Conservation (phyloP, 2,329 filamentous ascomycete species). For the Capronia americana region DNA sequence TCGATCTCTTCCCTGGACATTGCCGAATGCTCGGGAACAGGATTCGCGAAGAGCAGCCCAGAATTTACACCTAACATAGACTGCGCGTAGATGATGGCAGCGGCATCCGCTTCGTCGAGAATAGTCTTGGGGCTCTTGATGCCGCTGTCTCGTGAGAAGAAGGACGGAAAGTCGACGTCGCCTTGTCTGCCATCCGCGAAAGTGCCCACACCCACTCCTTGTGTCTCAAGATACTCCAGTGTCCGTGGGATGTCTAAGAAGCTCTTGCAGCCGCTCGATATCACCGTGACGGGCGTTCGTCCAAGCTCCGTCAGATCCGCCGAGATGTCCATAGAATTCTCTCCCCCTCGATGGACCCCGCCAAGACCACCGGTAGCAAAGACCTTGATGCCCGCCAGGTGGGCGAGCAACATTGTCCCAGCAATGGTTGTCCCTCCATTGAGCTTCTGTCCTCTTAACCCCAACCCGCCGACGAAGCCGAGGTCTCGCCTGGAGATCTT, state of each 20-base stretch:
- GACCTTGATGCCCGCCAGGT: constrained; percentile 84
- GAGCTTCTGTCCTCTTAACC: constrained; percentile 70
- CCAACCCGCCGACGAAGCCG: constrained; percentile 78
- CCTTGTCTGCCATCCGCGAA: constrained; percentile 79
- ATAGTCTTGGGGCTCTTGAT: constrained; percentile 78
- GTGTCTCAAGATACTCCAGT: constrained; percentile 77
- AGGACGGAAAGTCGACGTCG: constrained; percentile 82
- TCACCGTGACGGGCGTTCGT: constrained; percentile 82
- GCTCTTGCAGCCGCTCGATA: constrained; percentile 92
- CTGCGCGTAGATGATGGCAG: constrained; percentile 85
- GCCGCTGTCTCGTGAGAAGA: constrained; percentile 89
- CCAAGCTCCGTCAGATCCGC: constrained; percentile 95
- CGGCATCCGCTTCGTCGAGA: constrained; percentile 78
- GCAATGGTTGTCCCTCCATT: constrained; percentile 94
- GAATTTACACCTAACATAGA: constrained; percentile 73
- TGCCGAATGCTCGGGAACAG: constrained; percentile 73
- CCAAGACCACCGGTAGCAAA: constrained; percentile 95
- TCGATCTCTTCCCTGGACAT: constrained; percentile 76
- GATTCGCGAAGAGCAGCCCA: constrained; percentile 87
- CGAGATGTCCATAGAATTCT: constrained; percentile 88
- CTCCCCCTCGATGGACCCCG: constrained; percentile 88
- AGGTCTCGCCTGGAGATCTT: constrained; percentile 91
- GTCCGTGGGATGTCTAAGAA: constrained; percentile 92
- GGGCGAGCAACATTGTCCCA: constrained; percentile 88
- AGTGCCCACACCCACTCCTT: constrained; percentile 79